phyloP scores from a whole-genome alignment of 345 rosid genomes.

The Pugionium cornutum region DNA sequence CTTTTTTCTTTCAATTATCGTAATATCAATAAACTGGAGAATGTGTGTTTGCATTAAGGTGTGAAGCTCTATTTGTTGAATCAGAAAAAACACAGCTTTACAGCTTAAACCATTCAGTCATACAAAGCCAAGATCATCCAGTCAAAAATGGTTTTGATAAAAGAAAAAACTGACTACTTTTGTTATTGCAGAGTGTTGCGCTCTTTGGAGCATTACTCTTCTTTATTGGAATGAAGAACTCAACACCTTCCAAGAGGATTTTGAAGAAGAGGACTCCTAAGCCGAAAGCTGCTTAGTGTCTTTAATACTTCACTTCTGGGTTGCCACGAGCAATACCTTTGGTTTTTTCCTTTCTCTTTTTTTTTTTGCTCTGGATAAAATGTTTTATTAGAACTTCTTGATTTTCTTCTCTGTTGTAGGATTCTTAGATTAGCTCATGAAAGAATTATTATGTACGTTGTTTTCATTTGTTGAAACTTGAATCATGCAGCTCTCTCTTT shows the following conservation, averaged over 20 bases:
- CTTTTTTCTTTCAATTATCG: neutral
- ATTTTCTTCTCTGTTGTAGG: constrained; percentile 16
- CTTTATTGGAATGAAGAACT: constrained; percentile 86
- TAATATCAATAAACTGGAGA: neutral
- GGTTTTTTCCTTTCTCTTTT: neutral
- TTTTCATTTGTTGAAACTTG: constrained; percentile 25
- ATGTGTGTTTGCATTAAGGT: neutral
- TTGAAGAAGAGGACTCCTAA: constrained; percentile 64
- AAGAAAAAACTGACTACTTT: too few species aligned
- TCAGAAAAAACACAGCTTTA: neutral
- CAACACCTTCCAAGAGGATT: constrained; percentile 50
- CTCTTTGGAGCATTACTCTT: constrained; percentile 85
- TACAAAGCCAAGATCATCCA: neutral
- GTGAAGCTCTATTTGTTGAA: neutral
- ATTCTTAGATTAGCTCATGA: constrained; percentile 31
- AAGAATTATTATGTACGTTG: neutral
- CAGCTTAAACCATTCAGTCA: neutral
- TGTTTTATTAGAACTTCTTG: constrained; percentile 16
- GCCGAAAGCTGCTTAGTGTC: constrained; percentile 50
- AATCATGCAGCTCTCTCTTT: neutral
- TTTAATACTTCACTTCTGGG: neutral
- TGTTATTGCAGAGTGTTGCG: constrained; percentile 61
- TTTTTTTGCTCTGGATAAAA: neutral
- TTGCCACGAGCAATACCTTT: constrained; percentile 15
- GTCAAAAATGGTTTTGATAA: too few species aligned